A percentile compares a stretch with the other conserved stretches of the same genome.
phyloP scores from a whole-genome alignment of 768 basidiomycete species.

The Xerocomellus intermedius region DNA sequence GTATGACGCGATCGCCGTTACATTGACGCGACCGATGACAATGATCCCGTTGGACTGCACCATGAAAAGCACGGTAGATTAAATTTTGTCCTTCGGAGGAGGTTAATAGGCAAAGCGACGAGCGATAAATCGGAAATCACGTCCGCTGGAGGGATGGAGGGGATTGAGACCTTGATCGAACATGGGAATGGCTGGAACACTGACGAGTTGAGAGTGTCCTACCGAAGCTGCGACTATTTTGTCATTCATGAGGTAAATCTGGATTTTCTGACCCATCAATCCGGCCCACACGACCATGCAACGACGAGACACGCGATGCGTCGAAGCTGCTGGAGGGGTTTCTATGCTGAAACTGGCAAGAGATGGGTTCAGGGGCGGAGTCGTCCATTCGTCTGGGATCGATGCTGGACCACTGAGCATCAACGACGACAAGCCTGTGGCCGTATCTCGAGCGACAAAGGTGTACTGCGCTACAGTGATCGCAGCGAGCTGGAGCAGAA shows the following conservation, averaged over 20 bases:
- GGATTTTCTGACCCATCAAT: constrained; percentile 14
- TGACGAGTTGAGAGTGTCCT: constrained; percentile 21
- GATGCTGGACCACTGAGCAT: no score
- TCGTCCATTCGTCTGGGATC: no score
- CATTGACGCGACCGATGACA: constrained; percentile 25
- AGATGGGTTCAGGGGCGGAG: no score
- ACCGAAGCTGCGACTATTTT: constrained; percentile 4
- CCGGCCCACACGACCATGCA: constrained; percentile 24
- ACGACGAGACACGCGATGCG: constrained; percentile 3
- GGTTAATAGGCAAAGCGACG: constrained; percentile 17
- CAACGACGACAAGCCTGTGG: no score
- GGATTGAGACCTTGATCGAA: background rate
- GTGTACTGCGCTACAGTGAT: no score
- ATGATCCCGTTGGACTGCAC: background rate
- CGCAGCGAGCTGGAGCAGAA: no score
- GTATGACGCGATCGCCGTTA: background rate
- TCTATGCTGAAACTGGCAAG: no score
- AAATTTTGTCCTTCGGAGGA: constrained; percentile 7
- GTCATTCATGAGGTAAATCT: background rate
- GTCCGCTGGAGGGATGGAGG: constrained; percentile 17
- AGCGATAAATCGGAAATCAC: constrained; percentile 18
- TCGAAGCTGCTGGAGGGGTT: constrained; percentile 10
- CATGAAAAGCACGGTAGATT: constrained; percentile 6
- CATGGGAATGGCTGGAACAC: background rate
- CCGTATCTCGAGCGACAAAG: no score